phyloP scores from a whole-genome alignment of 2,329 filamentous ascomycete genomes.

The Aschersonia sp. region DNA sequence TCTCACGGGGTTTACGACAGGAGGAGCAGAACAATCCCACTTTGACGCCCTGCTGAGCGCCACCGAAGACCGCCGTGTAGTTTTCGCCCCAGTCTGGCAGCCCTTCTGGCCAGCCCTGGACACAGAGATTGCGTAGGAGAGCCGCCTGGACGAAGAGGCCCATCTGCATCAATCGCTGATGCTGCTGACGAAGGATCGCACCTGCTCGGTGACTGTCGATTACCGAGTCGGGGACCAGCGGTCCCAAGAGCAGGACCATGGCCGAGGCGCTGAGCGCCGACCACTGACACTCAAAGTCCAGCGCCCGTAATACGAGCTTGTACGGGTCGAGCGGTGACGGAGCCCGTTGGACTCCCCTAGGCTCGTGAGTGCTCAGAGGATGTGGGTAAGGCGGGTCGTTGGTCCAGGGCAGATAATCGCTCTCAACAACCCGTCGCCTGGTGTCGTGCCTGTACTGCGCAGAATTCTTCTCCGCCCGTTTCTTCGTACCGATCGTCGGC shows the following conservation, averaged over 20 bases:
- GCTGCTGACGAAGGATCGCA: constrained; percentile 44
- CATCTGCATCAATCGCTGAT: constrained; percentile 44
- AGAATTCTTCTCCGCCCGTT: constrained; percentile 12
- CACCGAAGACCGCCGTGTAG: constrained; percentile 38
- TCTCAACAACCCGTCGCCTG: constrained; percentile 33
- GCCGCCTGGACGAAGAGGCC: constrained; percentile 45
- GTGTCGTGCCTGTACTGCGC: constrained; percentile 10
- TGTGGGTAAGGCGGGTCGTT: constrained; percentile 42
- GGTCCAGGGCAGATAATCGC: constrained; percentile 44
- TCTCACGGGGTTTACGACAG: constrained; percentile 42
- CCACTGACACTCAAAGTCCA: constrained; percentile 40
- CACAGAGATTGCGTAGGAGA: constrained; percentile 45
- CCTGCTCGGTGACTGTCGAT: constrained; percentile 41
- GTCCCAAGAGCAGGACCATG: constrained; percentile 44
- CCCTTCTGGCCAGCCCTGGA: constrained; percentile 38
- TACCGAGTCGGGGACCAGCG: constrained; percentile 37
- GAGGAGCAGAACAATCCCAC: constrained; percentile 38
- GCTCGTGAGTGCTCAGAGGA: constrained; percentile 13
- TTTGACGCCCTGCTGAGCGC: constrained; percentile 39
- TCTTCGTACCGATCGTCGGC: constrained; percentile 12
- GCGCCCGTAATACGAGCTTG: constrained; percentile 33
- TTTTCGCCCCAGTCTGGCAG: constrained; percentile 37
- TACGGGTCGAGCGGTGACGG: constrained; percentile 38
- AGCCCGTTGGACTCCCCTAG: constrained; percentile 3
- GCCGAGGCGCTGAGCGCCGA: constrained; percentile 45